Evolutionary conservation across 2,329 filamentous ascomycete species (phyloP), one percentile per base, ranked within the genome.

Genomic region (Gaeumannomyces sp.): DNA sequence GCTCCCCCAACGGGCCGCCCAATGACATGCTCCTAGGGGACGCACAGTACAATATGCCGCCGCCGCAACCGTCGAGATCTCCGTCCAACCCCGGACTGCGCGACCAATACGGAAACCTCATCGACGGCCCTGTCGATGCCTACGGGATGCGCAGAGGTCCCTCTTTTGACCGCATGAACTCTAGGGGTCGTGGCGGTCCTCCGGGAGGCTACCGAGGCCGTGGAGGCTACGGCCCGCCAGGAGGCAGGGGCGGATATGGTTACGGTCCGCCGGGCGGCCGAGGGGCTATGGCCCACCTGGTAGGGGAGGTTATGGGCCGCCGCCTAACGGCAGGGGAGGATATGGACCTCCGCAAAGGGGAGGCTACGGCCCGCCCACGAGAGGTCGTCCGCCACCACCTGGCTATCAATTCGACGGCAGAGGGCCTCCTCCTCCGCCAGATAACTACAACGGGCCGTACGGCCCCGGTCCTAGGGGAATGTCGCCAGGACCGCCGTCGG

Each of bases 41-140:
- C 33, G 74, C 73, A 60, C 75, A 72, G 64, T 75, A 73, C 66
- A 68, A 67, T 56, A 63, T 73, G 63, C 45, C 74, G 74, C 45
- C 45, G 19, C 25, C 75, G 70, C 69, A 70, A 59, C 68, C 67
- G n/a, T 65, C 67, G 25, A 76, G 75, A 71, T 80, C 76, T 70
- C 75, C 71, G 62, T 82, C 82, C 53, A 70, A 73, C 58, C 72
- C 69, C 60, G 27, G 28, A 13, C 28, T 74, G 70, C 59, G 77
- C 19, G 89, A 92, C 68, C 85, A 87, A 67, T 91, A 89, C 68
- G 88, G 87, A 59, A 90, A 89, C 71, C 77, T 79, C 13, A 75
- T 83, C 57, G 74, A 76, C 53, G 77, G 73, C n/a, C 69, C 76
- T 1, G 72, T 73, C 7, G 81, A 81, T 69, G 76, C 73, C 19